Evolutionary conservation across 495 filamentous ascomycete genomes (phyloP).

Genomic region (Echria macrotheca): DNA sequence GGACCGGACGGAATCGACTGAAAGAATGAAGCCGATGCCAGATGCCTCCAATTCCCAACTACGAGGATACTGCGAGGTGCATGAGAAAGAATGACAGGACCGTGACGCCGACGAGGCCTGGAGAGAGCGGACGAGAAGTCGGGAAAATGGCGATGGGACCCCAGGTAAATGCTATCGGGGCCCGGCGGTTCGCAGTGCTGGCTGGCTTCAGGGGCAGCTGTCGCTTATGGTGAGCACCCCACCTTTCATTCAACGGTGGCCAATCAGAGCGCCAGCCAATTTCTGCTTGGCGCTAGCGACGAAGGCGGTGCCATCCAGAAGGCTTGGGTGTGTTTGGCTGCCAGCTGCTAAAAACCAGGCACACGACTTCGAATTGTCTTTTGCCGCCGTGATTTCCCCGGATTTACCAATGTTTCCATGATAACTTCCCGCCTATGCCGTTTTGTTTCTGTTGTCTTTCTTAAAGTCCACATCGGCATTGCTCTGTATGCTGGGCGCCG

Average conservation of each 20-base stretch:
- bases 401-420: not conserved
- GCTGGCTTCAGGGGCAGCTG: constrained; percentile 19
- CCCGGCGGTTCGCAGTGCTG: not conserved
- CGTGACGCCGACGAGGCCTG: constrained; percentile 23
- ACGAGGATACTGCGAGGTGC: constrained; percentile 20
- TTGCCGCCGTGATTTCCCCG: constrained; percentile 1
- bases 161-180: constrained; percentile 4
- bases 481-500: no score
- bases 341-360: no score
- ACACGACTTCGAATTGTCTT: not conserved
- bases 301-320: not conserved
- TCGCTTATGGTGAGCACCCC: constrained; percentile 9
- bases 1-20: constrained; percentile 49
- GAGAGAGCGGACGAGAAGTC: constrained; percentile 20
- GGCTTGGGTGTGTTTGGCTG: no score
- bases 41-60: constrained; percentile 16
- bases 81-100: constrained; percentile 22
- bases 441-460: not conserved
- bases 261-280: constrained; percentile 6
- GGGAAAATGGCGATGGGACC: constrained; percentile 14
- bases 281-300: constrained; percentile 4
- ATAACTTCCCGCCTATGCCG: not conserved
- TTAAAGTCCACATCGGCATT: not conserved
- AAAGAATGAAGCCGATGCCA: constrained; percentile 80
- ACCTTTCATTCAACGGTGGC: not conserved